A percentile compares a stretch with the other conserved stretches of the same genome.
These are phyloP conservation scores for Dothistroma pini DNA, from an alignment of 2,329 filamentous ascomycete species.

Conservation along the genomic window DNA sequence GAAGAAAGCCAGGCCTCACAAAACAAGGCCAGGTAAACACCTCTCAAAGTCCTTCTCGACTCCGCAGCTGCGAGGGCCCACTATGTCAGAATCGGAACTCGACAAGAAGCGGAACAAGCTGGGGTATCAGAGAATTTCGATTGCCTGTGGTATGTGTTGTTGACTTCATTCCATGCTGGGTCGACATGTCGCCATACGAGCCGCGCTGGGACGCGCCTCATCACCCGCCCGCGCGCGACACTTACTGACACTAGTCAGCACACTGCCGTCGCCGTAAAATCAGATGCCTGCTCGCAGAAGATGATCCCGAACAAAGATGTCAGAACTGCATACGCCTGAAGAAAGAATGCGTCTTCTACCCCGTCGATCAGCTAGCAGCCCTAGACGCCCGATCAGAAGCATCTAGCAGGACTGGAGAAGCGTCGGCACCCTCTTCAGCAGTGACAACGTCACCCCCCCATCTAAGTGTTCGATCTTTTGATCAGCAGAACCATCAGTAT, in stretches of 20 bases:
- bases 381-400: slow-evolving; percentile 28
- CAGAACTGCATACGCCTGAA: slow-evolving; percentile 91
- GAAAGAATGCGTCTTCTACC: slow-evolving; percentile 90
- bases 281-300: slow-evolving; percentile 73
- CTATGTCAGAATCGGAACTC: slow-evolving; percentile 48
- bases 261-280: slow-evolving; percentile 94
- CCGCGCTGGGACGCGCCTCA: slow-evolving; percentile 17
- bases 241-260: slow-evolving; percentile 50
- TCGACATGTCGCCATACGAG: slow-evolving; percentile 9
- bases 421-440: slow-evolving; percentile 26
- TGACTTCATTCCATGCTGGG: slow-evolving; percentile 11
- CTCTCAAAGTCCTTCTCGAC: slow-evolving; percentile 42
- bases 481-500: slow-evolving; percentile 7
- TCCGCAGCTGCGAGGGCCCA: slow-evolving; percentile 46
- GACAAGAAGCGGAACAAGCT: slow-evolving; percentile 82
- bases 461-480: slow-evolving; percentile 14
- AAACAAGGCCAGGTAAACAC: slow-evolving; percentile 41
- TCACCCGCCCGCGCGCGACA: slow-evolving; percentile 15
- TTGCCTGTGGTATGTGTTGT: slow-evolving; percentile 80
- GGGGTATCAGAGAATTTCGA: slow-evolving; percentile 79
- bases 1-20: slow-evolving; percentile 33
- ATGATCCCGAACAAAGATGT: slow-evolving; percentile 73
- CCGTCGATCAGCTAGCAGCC: slow-evolving; percentile 59
- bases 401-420: slow-evolving; percentile 19
- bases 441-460: slow-evolving; percentile 27